Evolutionary conservation across 306 rosid species (phyloP).

Genomic region (Sicyos baderoa): DNA sequence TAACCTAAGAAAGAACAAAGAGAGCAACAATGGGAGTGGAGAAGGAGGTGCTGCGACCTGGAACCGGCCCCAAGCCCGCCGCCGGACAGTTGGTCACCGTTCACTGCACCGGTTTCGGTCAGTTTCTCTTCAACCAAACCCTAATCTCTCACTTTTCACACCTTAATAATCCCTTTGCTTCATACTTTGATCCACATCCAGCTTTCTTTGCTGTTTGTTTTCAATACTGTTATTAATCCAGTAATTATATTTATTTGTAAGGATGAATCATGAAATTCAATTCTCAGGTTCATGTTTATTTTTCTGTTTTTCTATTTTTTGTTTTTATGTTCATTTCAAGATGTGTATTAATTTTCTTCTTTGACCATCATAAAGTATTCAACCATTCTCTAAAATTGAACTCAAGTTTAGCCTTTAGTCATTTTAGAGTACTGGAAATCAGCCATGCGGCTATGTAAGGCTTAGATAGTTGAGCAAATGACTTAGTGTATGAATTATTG

Average conservation of each 20-base stretch:
- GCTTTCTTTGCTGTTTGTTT: background rate
- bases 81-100: constrained; percentile 80
- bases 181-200: background rate
- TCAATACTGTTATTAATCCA: background rate
- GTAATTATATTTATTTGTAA: background rate
- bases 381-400: background rate
- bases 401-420: background rate
- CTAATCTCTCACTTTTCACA: background rate
- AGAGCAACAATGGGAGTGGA: constrained; percentile 63
- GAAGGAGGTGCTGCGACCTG: constrained; percentile 61
- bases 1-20: constrained; percentile 1
- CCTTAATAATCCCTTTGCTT: background rate
- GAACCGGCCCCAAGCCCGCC: constrained; percentile 66
- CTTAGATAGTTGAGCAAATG: background rate
- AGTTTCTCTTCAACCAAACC: constrained; percentile 9
- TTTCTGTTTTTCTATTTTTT: too few species aligned
- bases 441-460: background rate
- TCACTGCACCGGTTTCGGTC: constrained; percentile 94
- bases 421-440: background rate
- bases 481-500: background rate
- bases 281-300: too few species aligned
- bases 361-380: background rate
- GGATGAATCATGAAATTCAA: background rate
- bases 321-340: background rate
- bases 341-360: background rate